Percentiles rank a stretch among this genome's conserved stretches.
Evolutionary conservation across 345 rosid species (phyloP).

Genomic region (Linum trigynum): DNA sequence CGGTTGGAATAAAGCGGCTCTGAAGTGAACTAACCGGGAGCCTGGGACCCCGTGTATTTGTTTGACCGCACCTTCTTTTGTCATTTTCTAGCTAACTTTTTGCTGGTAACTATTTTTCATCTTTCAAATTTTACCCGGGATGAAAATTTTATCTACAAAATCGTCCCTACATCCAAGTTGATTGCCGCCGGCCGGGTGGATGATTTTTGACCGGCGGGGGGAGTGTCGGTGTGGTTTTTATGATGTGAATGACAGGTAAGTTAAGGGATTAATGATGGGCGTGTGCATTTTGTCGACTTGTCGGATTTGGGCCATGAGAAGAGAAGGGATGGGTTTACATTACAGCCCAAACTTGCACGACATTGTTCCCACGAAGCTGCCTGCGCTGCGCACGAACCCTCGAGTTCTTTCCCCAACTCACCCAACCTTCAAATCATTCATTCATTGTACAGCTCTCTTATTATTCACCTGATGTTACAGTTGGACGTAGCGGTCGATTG

Average conservation of each 20-base stretch:
- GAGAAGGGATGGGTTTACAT: not conserved
- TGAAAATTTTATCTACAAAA: not conserved
- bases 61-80: slow-evolving; percentile 41
- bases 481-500: too few species aligned
- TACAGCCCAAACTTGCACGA: slow-evolving; percentile 19
- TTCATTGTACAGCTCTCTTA: too few species aligned
- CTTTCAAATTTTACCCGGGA: too few species aligned
- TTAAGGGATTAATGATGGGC: slow-evolving; percentile 8
- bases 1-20: slow-evolving; percentile 71
- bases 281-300: slow-evolving; percentile 28
- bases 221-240: too few species aligned
- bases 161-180: not conserved
- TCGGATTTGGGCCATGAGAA: slow-evolving; percentile 15
- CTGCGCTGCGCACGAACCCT: too few species aligned
- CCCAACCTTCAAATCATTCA: too few species aligned
- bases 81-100: slow-evolving; percentile 17
- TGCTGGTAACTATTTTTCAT: too few species aligned
- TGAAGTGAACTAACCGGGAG: slow-evolving; percentile 15
- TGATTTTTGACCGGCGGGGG: too few species aligned
- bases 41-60: slow-evolving; percentile 29
- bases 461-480: too few species aligned
- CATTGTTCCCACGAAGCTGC: not conserved
- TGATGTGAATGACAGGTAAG: too few species aligned
- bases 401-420: too few species aligned
- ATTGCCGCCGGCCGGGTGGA: not conserved